Percentiles rank a stretch among this genome's conserved stretches.
phyloP scores from a whole-genome alignment of 345 rosid species.

The Citrus hindsii region DNA sequence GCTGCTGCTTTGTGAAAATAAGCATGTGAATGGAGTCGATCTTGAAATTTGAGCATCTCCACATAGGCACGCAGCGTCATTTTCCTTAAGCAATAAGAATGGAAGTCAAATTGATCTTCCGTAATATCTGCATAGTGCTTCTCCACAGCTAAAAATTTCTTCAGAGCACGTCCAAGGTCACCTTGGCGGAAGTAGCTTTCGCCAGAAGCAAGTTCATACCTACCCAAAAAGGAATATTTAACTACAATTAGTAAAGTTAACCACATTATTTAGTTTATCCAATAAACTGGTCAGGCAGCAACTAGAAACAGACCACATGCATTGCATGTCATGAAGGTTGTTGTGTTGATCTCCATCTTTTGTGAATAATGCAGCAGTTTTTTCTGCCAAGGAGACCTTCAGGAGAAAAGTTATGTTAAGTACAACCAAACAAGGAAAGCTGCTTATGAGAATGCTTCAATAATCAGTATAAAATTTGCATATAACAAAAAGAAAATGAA shows the following conservation, averaged over 20 bases:
- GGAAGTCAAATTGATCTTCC: constrained; percentile 98
- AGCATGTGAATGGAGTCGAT: constrained; percentile 83
- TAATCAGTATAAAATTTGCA: not conserved
- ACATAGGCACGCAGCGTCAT: constrained; percentile 97
- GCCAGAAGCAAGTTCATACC: constrained; percentile 99
- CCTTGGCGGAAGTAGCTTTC: constrained; percentile 94
- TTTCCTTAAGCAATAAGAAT: constrained; percentile 96
- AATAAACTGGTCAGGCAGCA: constrained; percentile 11
- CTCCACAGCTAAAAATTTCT: constrained; percentile 95
- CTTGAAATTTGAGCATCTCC: constrained; percentile 98
- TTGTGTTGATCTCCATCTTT: constrained; percentile 98
- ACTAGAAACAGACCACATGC: constrained; percentile 84
- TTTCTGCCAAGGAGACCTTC: constrained; percentile 91
- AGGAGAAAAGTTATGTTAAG: constrained; percentile 16
- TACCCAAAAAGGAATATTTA: constrained; percentile 24
- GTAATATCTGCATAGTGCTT: constrained; percentile 98
- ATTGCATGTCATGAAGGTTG: constrained; percentile 99
- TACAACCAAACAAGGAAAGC: not conserved
- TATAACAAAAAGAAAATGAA: not conserved
- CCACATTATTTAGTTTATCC: constrained; percentile 11
- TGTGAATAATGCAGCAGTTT: constrained; percentile 89
- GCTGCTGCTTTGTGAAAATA: constrained; percentile 96
- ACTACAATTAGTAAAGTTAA: constrained; percentile 5
- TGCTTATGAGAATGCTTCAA: not conserved
- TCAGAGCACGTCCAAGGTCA: constrained; percentile 91